Evolutionary conservation across 176 grass and related monocot genomes (phyloP).

Genomic region (Rhynchospora pubera): DNA sequence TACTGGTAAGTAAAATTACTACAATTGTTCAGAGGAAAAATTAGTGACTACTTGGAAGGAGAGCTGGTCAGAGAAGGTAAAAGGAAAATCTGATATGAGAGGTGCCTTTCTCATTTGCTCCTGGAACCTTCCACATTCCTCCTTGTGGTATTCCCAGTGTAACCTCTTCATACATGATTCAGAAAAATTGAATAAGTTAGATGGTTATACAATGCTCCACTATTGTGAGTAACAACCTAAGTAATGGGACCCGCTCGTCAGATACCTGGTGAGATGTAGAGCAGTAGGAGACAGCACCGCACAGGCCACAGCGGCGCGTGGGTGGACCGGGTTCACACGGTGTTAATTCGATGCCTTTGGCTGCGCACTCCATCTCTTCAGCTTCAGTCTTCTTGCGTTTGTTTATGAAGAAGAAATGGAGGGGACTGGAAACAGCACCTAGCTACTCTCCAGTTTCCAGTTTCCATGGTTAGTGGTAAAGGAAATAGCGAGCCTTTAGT

Average conservation of each 20-base stretch:
- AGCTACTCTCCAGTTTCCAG: neutral
- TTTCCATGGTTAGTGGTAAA: neutral
- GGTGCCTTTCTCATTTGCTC: slow-evolving; percentile 54
- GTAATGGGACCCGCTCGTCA: neutral
- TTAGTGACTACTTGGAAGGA: slow-evolving; percentile 22
- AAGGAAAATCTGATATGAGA: slow-evolving; percentile 57
- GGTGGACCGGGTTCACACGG: slow-evolving; percentile 10
- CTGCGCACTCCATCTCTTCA: slow-evolving; percentile 4
- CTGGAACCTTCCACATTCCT: slow-evolving; percentile 75
- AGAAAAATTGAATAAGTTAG: slow-evolving; percentile 10
- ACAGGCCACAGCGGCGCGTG: slow-evolving; percentile 15
- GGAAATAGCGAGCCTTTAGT: neutral
- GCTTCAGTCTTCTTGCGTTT: neutral
- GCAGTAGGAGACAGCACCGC: slow-evolving; percentile 16
- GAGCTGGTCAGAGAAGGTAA: slow-evolving; percentile 53
- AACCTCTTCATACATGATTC: slow-evolving; percentile 36
- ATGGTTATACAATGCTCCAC: neutral
- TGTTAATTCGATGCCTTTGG: slow-evolving; percentile 2
- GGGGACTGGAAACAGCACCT: neutral
- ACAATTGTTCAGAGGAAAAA: neutral
- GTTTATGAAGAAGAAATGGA: neutral
- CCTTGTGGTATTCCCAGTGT: slow-evolving; percentile 80
- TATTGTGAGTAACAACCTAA: neutral
- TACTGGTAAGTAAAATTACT: neutral
- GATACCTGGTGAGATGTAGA: slow-evolving; percentile 21